Evolutionary conservation across 768 basidiomycete genomes (phyloP).

Genomic region (Tylopilus felleus): DNA sequence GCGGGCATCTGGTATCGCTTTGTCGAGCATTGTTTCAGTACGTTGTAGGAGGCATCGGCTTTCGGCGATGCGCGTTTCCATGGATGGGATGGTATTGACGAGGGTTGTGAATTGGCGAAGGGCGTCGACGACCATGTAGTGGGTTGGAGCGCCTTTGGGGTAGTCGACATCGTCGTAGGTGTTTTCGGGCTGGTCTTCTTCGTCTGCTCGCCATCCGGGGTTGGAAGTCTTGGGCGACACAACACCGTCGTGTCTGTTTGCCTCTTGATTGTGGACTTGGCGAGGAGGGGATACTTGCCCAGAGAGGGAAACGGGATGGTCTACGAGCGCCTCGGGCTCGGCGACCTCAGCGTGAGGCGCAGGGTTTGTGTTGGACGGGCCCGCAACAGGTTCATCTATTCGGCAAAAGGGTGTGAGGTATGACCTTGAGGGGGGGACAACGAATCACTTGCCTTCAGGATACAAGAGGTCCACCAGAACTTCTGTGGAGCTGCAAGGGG

Average conservation of each 20-base stretch:
- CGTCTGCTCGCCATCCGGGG: conserved; percentile 4
- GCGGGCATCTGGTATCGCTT: conserved; percentile 15
- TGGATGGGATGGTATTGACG: conserved; percentile 18
- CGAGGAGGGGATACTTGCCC: neutral
- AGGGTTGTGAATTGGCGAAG: conserved; percentile 28
- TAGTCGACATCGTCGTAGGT: neutral
- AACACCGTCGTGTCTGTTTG: neutral
- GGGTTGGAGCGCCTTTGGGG: conserved; percentile 17
- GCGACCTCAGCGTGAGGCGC: neutral
- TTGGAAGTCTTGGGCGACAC: neutral
- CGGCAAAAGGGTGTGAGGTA: neutral
- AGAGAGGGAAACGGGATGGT: neutral
- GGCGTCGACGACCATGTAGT: conserved; percentile 25
- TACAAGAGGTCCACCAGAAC: conserved; percentile 9
- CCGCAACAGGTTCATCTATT: conserved; percentile 9
- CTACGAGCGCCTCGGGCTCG: neutral
- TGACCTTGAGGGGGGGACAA: neutral
- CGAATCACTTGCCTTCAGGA: conserved; percentile 2
- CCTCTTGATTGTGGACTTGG: neutral
- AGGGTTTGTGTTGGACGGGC: neutral
- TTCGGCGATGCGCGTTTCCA: conserved; percentile 22
- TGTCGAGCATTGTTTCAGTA: conserved; percentile 11
- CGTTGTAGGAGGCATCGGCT: conserved; percentile 17
- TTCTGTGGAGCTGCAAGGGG: conserved; percentile 8
- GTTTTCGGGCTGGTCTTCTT: neutral